Conservation (phyloP, 805 yeast genomes). For the Ogataea chonburiensis region DNA sequence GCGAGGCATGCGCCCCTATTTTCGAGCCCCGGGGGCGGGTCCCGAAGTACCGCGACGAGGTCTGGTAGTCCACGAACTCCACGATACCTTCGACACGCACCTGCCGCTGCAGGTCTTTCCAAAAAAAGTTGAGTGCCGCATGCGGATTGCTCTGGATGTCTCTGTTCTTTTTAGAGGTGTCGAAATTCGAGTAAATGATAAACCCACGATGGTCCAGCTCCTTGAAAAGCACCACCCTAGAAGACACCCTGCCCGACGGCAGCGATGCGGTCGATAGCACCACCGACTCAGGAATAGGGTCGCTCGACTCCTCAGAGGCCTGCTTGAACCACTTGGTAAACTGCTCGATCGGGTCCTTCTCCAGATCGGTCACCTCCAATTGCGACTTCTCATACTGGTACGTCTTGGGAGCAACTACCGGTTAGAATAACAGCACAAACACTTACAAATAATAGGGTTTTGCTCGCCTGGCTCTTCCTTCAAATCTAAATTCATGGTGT, state of each 20-base stretch:
- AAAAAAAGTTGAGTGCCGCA: slow-evolving; percentile 85
- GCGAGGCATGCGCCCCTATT: slow-evolving; percentile 96
- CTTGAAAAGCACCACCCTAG: slow-evolving; percentile 81
- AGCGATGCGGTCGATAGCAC: slow-evolving; percentile 84
- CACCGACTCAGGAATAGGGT: slow-evolving; percentile 76
- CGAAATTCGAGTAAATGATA: slow-evolving; percentile 90
- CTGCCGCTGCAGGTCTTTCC: slow-evolving; percentile 90
- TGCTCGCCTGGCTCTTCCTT: slow-evolving; percentile 20
- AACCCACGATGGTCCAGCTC: slow-evolving; percentile 86
- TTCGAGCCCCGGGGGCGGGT: slow-evolving; percentile 92
- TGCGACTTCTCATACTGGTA: slow-evolving; percentile 78
- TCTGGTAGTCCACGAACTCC: slow-evolving; percentile 70
- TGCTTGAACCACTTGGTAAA: slow-evolving; percentile 84
- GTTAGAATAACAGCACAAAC: slow-evolving; percentile 1
- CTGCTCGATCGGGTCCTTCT: slow-evolving; percentile 65
- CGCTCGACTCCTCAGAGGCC: slow-evolving; percentile 53
- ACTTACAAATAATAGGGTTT: slow-evolving; percentile 33
- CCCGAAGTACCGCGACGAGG: slow-evolving; percentile 71
- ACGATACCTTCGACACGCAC: slow-evolving; percentile 88
- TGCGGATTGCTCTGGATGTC: slow-evolving; percentile 72
- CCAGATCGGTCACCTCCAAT: slow-evolving; percentile 53
- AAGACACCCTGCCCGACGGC: slow-evolving; percentile 88
- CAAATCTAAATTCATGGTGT: slow-evolving; percentile 25
- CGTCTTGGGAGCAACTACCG: slow-evolving; percentile 74
- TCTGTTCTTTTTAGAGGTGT: slow-evolving; percentile 71